phyloP scores from a whole-genome alignment of 163 green algal species.

The Scenedesmus sp. region DNA sequence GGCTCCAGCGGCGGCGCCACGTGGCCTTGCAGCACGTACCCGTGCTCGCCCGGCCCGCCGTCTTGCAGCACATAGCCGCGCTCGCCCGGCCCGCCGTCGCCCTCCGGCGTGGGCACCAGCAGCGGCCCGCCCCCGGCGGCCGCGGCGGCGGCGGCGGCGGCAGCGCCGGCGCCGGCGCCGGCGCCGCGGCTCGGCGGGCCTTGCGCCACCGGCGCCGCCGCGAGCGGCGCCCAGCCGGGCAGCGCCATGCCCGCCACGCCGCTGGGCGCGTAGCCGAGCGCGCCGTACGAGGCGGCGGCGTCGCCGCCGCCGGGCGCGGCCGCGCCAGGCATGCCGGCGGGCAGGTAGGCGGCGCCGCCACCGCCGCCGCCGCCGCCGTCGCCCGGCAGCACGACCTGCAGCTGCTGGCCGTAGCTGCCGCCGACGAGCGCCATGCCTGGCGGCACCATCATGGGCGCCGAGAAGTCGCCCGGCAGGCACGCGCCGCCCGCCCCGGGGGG shows the following conservation, averaged over 20 bases:
- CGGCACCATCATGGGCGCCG: neutral
- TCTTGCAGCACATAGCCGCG: too few relatives aligned
- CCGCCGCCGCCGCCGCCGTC: neutral
- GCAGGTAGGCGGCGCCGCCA: conserved; percentile 1
- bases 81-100: too few relatives aligned
- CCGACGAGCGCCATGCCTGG: conserved; percentile 15
- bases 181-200: too few relatives aligned
- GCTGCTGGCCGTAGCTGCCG: neutral
- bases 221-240: neutral
- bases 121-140: neutral
- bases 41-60: too few relatives aligned
- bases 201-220: neutral
- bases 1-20: neutral
- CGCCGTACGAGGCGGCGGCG: too few relatives aligned
- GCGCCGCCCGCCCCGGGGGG: neutral
- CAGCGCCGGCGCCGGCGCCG: neutral
- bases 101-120: too few relatives aligned
- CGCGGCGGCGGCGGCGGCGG: neutral
- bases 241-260: neutral
- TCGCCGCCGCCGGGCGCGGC: neutral
- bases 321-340: neutral
- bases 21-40: too few relatives aligned
- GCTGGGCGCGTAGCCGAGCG: neutral
- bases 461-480: conserved; percentile 7
- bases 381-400: conserved; percentile 28